Conservation (phyloP, 495 filamentous ascomycete species). For the Aspergillus ostianus region DNA sequence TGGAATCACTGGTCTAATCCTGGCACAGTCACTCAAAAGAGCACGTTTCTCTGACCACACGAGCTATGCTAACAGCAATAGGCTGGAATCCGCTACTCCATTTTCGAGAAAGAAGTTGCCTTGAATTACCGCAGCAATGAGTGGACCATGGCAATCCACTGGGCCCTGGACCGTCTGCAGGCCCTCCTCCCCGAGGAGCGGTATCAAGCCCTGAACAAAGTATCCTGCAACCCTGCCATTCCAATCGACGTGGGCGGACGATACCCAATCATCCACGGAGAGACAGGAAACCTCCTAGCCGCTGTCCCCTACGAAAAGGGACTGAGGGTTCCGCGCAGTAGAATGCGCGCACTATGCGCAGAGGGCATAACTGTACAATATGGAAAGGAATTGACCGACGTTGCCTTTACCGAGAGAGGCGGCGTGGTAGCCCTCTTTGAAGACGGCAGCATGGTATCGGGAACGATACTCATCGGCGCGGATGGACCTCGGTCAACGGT, state of each 20-base stretch:
- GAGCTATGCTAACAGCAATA: not conserved
- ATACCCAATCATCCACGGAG: slow-evolving; percentile 12
- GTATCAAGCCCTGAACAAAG: not conserved
- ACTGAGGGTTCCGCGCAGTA: slow-evolving; percentile 7
- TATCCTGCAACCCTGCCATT: slow-evolving; percentile 7
- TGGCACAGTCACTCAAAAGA: slow-evolving; percentile 4
- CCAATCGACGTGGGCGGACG: not conserved
- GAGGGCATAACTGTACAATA: slow-evolving; percentile 9
- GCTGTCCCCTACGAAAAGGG: slow-evolving; percentile 6
- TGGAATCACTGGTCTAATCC: slow-evolving; percentile 7
- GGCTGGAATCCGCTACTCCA: slow-evolving; percentile 7
- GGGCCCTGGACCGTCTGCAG: slow-evolving; percentile 4
- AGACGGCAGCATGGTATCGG: slow-evolving; percentile 4
- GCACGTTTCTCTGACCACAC: not conserved
- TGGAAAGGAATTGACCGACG: slow-evolving; percentile 1
- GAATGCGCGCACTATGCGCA: slow-evolving; percentile 6
- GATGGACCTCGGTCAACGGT: slow-evolving; percentile 6
- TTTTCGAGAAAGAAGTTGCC: slow-evolving; percentile 4
- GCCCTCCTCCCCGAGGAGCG: slow-evolving; percentile 2
- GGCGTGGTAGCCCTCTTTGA: slow-evolving; percentile 1
- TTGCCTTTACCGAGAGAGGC: slow-evolving; percentile 7
- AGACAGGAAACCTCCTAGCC: slow-evolving; percentile 4
- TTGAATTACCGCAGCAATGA: slow-evolving; percentile 14
- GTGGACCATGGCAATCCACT: slow-evolving; percentile 13
- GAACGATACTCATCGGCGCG: not conserved